phyloP scores from a whole-genome alignment of 805 yeast species.

The Metschnikowia rubicola region DNA sequence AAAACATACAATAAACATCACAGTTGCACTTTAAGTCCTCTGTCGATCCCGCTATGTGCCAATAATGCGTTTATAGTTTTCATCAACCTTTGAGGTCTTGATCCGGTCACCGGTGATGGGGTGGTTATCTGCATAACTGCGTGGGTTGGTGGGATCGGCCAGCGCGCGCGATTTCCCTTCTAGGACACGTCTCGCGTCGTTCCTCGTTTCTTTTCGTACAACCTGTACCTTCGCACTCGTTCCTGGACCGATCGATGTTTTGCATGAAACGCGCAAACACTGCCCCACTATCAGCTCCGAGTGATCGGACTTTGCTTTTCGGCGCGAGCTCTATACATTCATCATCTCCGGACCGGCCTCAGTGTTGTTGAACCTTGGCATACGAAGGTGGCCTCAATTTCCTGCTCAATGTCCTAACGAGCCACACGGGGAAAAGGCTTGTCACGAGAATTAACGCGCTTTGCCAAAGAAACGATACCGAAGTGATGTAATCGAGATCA shows the following conservation, averaged over 20 bases:
- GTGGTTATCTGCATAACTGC: not conserved
- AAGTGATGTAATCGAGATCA: slow-evolving; percentile 59
- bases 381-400: slow-evolving; percentile 89
- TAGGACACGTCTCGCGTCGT: not conserved
- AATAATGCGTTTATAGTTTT: too few species aligned
- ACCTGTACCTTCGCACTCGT: not conserved
- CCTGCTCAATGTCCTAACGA: slow-evolving; percentile 69
- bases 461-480: slow-evolving; percentile 68
- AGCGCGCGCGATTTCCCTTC: not conserved
- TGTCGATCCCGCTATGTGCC: too few species aligned
- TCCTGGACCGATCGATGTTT: not conserved
- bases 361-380: slow-evolving; percentile 90
- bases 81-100: too few species aligned
- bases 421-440: slow-evolving; percentile 88
- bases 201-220: not conserved
- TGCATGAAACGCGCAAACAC: slow-evolving; percentile 1
- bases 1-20: too few species aligned
- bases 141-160: not conserved
- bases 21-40: too few species aligned
- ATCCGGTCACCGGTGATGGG: not conserved
- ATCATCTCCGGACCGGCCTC: not conserved
- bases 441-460: slow-evolving; percentile 57
- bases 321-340: not conserved
- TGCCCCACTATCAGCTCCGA: not conserved
- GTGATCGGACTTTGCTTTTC: slow-evolving; percentile 1